Evolutionary conservation across 2,329 filamentous ascomycete genomes (phyloP).

Genomic region (Ceratocystis cacaofunesta): DNA sequence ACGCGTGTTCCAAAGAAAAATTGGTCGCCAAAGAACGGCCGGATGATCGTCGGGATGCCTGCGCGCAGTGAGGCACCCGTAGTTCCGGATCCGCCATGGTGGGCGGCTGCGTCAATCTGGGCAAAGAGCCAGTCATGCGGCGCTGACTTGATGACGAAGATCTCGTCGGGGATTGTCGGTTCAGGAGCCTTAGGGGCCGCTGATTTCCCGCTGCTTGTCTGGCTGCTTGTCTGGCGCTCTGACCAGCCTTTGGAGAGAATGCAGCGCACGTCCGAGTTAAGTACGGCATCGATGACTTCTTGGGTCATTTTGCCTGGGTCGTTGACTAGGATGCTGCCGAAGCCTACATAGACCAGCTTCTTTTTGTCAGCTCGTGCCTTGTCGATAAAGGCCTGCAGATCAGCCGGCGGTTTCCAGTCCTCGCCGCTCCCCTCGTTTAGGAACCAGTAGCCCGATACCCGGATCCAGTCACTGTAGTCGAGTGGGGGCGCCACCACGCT

Average conservation of each 20-base stretch:
- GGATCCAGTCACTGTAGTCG: slow-evolving; percentile 95
- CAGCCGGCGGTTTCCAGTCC: slow-evolving; percentile 55
- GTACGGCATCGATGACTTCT: slow-evolving; percentile 82
- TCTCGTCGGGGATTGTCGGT: slow-evolving; percentile 58
- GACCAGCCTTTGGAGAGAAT: slow-evolving; percentile 97
- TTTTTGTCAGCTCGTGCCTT: slow-evolving; percentile 67
- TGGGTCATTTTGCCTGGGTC: slow-evolving; percentile 79
- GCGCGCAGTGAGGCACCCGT: slow-evolving; percentile 85
- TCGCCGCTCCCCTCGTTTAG: slow-evolving; percentile 53
- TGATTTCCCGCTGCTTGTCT: slow-evolving; percentile 29
- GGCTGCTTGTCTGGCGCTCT: slow-evolving; percentile 46
- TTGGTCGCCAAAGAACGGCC: slow-evolving; percentile 95
- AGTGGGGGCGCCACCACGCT: slow-evolving; percentile 85
- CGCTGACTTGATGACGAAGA: slow-evolving; percentile 75
- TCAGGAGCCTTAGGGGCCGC: slow-evolving; percentile 36
- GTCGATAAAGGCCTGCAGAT: slow-evolving; percentile 68
- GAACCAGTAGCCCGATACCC: slow-evolving; percentile 97
- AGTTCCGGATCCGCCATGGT: slow-evolving; percentile 89
- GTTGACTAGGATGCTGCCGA: slow-evolving; percentile 87
- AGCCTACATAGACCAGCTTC: slow-evolving; percentile 92
- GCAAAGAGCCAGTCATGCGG: slow-evolving; percentile 95
- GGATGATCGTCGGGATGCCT: slow-evolving; percentile 84
- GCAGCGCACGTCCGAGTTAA: slow-evolving; percentile 83
- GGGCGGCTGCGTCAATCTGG: slow-evolving; percentile 84
- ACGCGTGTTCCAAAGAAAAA: slow-evolving; percentile 87